Evolutionary conservation across 345 rosid species (phyloP), one percentile per base, ranked within the genome.

Genomic region (Bretschneidera sinensis): DNA sequence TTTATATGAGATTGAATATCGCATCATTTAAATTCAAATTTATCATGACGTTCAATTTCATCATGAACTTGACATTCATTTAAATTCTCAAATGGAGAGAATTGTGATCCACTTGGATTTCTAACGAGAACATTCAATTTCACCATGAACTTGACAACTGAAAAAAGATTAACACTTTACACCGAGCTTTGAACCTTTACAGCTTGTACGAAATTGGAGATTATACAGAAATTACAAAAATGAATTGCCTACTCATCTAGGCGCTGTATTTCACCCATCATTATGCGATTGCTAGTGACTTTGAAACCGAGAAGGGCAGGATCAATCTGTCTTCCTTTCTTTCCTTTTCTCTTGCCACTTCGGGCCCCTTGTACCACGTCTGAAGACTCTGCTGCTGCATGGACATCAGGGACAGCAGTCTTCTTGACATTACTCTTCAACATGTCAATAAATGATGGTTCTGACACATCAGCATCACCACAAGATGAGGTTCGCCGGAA

Each of bases 361-460:
- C 71, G 71, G 34, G 64, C 70, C 0, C 19, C 54, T 19, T 61
- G 68, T 1, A 55, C 69, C 24, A 53, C 55, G 21, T 82, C 82
- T 16, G 62, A 65, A 43, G 70, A 18, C 48, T 82, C 86, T 43
- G 59, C 54, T 31, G 58, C 50, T 49, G 20, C 49, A 23, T 54
- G 65, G 11, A 18, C 43, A 24, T 69, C 74, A 10, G 43, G 18
- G 23, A 60, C 71, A 0, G 52, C 8, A n/a, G 0, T 4, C 21
- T 43, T 64, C 25, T 10, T 52, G 45, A 55, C 67, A 0, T 69
- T 66, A 39, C 64, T 83, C 75, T 74, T 85, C 47, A 85, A 83
- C 90, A 88, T 81, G 67, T 88, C 98, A 4, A 85, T 86, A 62
- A 88, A 91, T 18, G 96, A 88, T 23, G 95, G 67, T 66, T 85